Conservation (phyloP, 768 basidiomycete species). For the Filobasidium wieringae region DNA sequence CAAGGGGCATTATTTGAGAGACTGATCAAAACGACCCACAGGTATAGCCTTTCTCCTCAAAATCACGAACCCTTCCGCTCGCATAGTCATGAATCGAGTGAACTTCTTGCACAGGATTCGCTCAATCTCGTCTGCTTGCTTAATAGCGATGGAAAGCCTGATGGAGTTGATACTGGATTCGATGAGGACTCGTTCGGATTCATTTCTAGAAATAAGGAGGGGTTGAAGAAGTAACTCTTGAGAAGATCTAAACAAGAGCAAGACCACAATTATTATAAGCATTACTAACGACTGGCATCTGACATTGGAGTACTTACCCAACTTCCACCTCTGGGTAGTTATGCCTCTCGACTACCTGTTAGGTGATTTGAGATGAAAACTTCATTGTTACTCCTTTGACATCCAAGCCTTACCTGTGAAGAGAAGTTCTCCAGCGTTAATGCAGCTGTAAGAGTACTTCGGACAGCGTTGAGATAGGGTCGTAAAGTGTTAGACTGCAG, state of each 20-base stretch:
- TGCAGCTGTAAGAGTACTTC: slow-evolving; percentile 93
- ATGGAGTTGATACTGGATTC: slow-evolving; percentile 97
- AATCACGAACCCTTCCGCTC: slow-evolving; percentile 94
- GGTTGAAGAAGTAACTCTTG: slow-evolving; percentile 91
- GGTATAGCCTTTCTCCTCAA: slow-evolving; percentile 85
- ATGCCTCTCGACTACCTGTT: slow-evolving; percentile 85
- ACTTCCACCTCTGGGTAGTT: slow-evolving; percentile 95
- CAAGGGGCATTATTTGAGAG: background rate
- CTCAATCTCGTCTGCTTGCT: slow-evolving; percentile 98
- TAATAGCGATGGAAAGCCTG: slow-evolving; percentile 92
- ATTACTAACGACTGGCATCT: background rate
- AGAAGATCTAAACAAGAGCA: slow-evolving; percentile 51
- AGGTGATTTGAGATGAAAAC: too few relatives aligned
- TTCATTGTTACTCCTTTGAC: too few relatives aligned
- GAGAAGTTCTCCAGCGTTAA: slow-evolving; percentile 95
- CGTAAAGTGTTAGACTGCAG: slow-evolving; percentile 81
- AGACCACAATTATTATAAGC: background rate
- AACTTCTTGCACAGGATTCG: slow-evolving; percentile 95
- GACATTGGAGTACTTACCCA: slow-evolving; percentile 45
- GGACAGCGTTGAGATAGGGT: slow-evolving; percentile 89
- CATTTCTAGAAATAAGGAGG: slow-evolving; percentile 86
- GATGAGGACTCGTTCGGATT: slow-evolving; percentile 92
- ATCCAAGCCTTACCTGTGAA: slow-evolving; percentile 61
- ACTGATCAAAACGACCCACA: slow-evolving; percentile 46
- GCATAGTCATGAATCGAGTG: slow-evolving; percentile 96